Percentiles rank a stretch among this genome's conserved stretches.
Evolutionary conservation across 2,329 filamentous ascomycete genomes (phyloP).

Genomic region (Pezicula carpinea): DNA sequence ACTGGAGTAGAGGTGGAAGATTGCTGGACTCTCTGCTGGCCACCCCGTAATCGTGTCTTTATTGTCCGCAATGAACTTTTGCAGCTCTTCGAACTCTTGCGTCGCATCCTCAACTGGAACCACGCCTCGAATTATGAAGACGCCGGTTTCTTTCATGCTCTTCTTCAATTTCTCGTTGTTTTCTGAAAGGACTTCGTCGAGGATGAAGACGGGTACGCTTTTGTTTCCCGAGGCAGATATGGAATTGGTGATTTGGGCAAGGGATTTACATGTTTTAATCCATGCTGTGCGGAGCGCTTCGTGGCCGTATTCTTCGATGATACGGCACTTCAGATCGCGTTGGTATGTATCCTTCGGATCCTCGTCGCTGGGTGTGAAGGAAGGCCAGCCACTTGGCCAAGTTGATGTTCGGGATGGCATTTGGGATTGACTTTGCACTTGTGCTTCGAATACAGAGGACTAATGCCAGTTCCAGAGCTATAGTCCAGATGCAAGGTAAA

Average conservation of each 20-base stretch:
- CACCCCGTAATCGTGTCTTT: constrained; percentile 19
- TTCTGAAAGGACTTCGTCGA: background rate
- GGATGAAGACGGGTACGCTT: background rate
- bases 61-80: background rate
- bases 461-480: no score
- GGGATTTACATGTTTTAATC: background rate
- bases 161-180: background rate
- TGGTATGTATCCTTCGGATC: background rate
- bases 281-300: background rate
- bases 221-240: background rate
- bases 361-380: background rate
- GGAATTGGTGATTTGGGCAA: background rate
- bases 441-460: no score
- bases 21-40: constrained; percentile 32
- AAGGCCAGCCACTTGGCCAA: background rate
- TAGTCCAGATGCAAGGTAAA: no score
- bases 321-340: background rate
- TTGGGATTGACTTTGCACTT: background rate
- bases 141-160: background rate
- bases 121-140: background rate
- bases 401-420: background rate
- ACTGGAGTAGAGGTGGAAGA: constrained; percentile 34
- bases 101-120: background rate
- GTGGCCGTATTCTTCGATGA: background rate
- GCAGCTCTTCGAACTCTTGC: background rate